Evolutionary conservation across 129 eudicot species (phyloP), one percentile per base, ranked within the genome.

Genomic region (Helichrysum umbraculigerum): DNA sequence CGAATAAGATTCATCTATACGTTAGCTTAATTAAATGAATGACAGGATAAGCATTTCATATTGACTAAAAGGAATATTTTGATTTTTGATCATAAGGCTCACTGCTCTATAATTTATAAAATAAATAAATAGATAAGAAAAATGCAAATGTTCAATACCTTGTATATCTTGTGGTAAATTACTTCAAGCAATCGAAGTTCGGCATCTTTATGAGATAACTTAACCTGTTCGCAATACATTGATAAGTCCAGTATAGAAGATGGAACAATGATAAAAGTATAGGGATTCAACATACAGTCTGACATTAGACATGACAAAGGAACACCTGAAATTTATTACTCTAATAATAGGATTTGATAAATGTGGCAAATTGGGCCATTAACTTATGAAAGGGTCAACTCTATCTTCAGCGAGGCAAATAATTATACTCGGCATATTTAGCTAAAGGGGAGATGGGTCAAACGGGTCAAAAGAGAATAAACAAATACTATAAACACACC

Each of bases 111-210:
- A 11, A 61, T 9, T 9, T 61, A 2, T 10, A 3, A 61, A 12
- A 11, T 5, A 10, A 7, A 3, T 59, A 59, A 10, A 22, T 59
- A 25, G 3, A 1, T 34, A 22, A 44, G 29, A 19, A 32, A 20
- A 32, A 29, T 47, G 9, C 17, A 70, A 66, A 69, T 54, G 51
- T 52, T 3, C 16, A 58, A 47, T 80, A 92, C 98, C 98, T 92
- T 92, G 88, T 92, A 92, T 57, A 92, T 92, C 82, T 87, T 92
- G 84, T 92, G 96, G 80, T 87, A 87, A 85, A 92, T 87, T 75
- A 92, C 96, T 67, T 89, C 96, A 65, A 92, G 93, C 74, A 92
- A 80, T 68, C 96, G 89, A 61, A 92, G 88, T 71, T 92, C 98
- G 28, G 98, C 96, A 80, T 80, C 82, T 63, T 88, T 88, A 87